Evolutionary conservation across 2,329 filamentous ascomycete species (phyloP), one percentile per base, ranked within the genome.

Genomic region (Fusarium globosum): DNA sequence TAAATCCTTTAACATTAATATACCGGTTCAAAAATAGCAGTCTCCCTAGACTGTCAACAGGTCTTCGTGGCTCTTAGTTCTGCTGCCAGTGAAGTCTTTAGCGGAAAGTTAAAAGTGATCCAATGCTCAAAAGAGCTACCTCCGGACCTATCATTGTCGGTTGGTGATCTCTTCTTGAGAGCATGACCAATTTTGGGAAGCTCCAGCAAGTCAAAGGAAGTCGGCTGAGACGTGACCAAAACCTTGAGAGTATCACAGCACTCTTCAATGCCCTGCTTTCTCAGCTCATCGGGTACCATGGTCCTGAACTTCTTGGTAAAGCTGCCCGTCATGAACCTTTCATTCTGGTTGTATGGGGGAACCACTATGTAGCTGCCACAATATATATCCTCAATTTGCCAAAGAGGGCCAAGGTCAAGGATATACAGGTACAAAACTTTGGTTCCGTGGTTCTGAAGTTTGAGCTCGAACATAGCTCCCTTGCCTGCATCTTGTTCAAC

Each of bases 191-290:
- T 23, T 11, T 67, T 62, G 3, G 68, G 61, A 6, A 74, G 45
- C 14, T 62, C 68, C 13, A 74, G 30, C 4, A 61, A 11, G 9
- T 57, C 42, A 45, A 74, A 74, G 13, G 64, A 72, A 4, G 68
- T 74, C 6, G 71, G 71, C 4, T 67, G 68, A 10, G 71, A 63
- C 1, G 72, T 74, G 2, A 74, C 43, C 15, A 74, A 16, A 1
- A 74, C 46, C 21, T 74, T 74, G 13, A 74, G 28, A 4, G 60
- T 46, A 26, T 74, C 71, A 4, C 57, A 20, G 4, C 68, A 74
- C 8, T 60, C 16, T 4, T n/a, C 6, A 1, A 41, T 7, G 0
- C 69, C 64, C 7, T 4, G 42, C 9, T 35, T 20, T 21, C 6
- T 38, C 33, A 72, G 20, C 5, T 65, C 55, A 2, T 36, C 15